Evolutionary conservation across 2,329 filamentous ascomycete species (phyloP), one percentile per base, ranked within the genome.

Genomic region (Penicillium sp.): DNA sequence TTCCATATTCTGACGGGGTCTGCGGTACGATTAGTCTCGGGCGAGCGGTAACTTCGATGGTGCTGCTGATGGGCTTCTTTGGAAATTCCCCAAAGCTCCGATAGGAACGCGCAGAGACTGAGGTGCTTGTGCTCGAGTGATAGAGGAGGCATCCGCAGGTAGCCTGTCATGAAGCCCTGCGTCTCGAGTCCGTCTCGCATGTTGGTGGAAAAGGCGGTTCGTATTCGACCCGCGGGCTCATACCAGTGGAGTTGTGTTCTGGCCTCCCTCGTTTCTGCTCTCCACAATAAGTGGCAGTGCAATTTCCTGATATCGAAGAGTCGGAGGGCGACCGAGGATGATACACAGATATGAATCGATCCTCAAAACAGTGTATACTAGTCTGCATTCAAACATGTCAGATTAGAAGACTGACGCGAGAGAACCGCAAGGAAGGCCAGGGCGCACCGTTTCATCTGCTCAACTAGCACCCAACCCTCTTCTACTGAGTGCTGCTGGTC

Each of bases 41-140:
- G 21, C 11, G 21, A 25, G 7, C 7, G 21, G 11, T 25, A 25
- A 11, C 11, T 25, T 11, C 7, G 21, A 11, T 25, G 21, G 7
- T 25, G 17, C 5, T 33, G 16, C 15, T 33, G n/a, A n/a, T 33
- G 30, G 13, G 30, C 30, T 8, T 33, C 30, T 19, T 9, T 10
- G 8, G 16, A 33, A 20, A 33, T 11, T 3, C 30, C 30, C 30
- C 30, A 33, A 17, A 33, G 17, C 30, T 33, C 30, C 14, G 30
- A 33, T 18, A 33, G 8, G 18, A 33, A 33, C 0, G 30, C 30
- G 20, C 30, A 33, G 11, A 33, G 30, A n/a, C 30, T 33, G 17
- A 33, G 18, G n/a, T 33, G 15, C 3, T 33, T 20, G 10, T 33
- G 14, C 18, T 33, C 30, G n/a, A 33, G 30, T 5, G 30, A 33